Conservation (phyloP, 1,139 yeast genomes). For the Yamadazyma mexicana region DNA sequence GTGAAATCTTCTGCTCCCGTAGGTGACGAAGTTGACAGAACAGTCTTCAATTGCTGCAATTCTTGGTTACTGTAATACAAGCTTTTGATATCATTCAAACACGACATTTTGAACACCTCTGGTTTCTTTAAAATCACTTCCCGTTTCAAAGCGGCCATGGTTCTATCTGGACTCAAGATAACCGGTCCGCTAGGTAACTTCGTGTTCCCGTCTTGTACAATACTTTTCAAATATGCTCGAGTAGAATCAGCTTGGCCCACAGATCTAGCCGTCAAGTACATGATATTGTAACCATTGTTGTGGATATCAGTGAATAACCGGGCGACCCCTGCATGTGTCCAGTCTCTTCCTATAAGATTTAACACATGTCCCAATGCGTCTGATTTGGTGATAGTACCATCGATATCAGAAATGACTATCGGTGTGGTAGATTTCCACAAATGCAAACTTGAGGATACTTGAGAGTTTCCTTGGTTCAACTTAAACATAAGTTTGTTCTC, state of each 20-base stretch:
- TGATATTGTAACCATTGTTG: slow-evolving; percentile 85
- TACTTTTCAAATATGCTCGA: slow-evolving; percentile 75
- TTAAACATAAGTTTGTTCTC: slow-evolving; percentile 76
- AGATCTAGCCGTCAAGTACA: slow-evolving; percentile 92
- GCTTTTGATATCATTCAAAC: slow-evolving; percentile 80
- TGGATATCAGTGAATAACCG: slow-evolving; percentile 81
- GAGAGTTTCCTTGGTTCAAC: slow-evolving; percentile 80
- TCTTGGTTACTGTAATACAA: slow-evolving; percentile 42
- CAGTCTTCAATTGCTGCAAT: background rate
- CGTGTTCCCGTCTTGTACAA: slow-evolving; percentile 70
- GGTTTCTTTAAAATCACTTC: slow-evolving; percentile 95
- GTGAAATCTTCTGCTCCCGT: slow-evolving; percentile 1
- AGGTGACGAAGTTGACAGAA: background rate
- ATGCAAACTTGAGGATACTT: slow-evolving; percentile 69
- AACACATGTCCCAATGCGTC: slow-evolving; percentile 97
- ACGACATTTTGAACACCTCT: slow-evolving; percentile 97
- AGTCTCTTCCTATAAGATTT: slow-evolving; percentile 91
- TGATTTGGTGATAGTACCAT: slow-evolving; percentile 96
- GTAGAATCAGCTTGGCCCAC: slow-evolving; percentile 97
- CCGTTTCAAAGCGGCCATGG: slow-evolving; percentile 89
- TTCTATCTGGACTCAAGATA: slow-evolving; percentile 91
- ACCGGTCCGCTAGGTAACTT: slow-evolving; percentile 91
- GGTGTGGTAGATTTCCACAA: slow-evolving; percentile 87
- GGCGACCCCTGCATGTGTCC: slow-evolving; percentile 98
- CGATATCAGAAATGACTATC: slow-evolving; percentile 94